Percentiles rank a stretch among this genome's conserved stretches.
Evolutionary conservation across 164 flowering plant genomes (phyloP).

Genomic region (Chimonanthus salicifolius): DNA sequence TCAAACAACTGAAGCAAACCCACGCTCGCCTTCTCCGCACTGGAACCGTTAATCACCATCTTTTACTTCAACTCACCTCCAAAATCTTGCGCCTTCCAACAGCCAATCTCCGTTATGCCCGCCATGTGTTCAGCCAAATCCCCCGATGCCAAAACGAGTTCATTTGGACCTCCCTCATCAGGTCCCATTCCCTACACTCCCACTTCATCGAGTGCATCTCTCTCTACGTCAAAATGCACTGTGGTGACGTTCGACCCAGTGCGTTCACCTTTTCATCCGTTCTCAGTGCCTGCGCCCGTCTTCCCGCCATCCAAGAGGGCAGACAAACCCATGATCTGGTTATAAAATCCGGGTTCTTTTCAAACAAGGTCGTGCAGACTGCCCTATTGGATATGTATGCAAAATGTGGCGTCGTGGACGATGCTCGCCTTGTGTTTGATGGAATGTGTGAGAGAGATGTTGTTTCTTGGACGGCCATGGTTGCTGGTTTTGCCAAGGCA

Average conservation of each 20-base stretch:
- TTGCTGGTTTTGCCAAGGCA: conserved; percentile 28
- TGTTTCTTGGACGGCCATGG: conserved; percentile 48
- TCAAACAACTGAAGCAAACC: conserved; percentile 26
- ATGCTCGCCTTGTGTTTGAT: conserved; percentile 32
- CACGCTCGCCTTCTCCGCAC: conserved; percentile 27
- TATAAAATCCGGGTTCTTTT: conserved; percentile 16
- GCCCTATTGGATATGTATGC: conserved; percentile 34
- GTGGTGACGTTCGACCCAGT: conserved; percentile 2
- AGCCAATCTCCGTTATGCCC: conserved; percentile 6
- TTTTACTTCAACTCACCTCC: conserved; percentile 15
- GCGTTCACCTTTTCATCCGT: conserved; percentile 11
- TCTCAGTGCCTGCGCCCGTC: conserved; percentile 7
- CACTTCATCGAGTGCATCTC: conserved; percentile 1
- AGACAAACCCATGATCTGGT: conserved; percentile 2
- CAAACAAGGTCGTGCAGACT: conserved; percentile 32
- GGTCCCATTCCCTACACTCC: conserved; percentile 6
- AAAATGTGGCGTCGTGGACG: conserved; percentile 3
- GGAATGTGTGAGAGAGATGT: conserved; percentile 27
- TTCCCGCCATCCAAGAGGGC: conserved; percentile 8
- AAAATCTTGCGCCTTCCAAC: conserved; percentile 17
- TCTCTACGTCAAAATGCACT: conserved; percentile 10
- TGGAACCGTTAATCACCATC: conserved; percentile 10
- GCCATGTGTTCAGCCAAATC: conserved; percentile 9
- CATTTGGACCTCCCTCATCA: conserved; percentile 12
- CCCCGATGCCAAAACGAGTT: conserved; percentile 8